Evolutionary conservation across 768 basidiomycete species (phyloP).

Genomic region (Guyanaporus albipodus): DNA sequence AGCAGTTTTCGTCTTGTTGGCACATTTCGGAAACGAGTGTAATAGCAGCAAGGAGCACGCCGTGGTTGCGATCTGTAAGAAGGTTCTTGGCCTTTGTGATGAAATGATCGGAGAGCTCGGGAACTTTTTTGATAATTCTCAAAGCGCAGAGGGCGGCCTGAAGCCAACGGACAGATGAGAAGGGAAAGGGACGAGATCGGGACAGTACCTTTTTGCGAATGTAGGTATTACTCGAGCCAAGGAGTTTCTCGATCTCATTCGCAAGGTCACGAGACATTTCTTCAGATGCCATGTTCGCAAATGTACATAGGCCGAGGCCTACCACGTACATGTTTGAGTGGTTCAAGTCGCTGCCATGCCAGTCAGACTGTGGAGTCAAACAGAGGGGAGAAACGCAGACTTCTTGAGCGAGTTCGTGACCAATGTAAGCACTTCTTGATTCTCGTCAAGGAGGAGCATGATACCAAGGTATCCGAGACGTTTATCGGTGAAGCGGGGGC

Average conservation of each 20-base stretch:
- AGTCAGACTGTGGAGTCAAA: constrained; percentile 8
- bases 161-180: not conserved
- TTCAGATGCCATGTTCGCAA: constrained; percentile 98
- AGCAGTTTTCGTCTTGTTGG: constrained; percentile 62
- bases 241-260: constrained; percentile 95
- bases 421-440: constrained; percentile 93
- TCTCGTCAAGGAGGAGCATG: constrained; percentile 96
- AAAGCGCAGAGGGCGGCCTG: constrained; percentile 95
- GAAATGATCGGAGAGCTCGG: constrained; percentile 94
- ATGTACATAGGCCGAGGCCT: constrained; percentile 94
- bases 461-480: constrained; percentile 95
- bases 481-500: constrained; percentile 95
- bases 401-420: constrained; percentile 99
- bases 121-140: constrained; percentile 92
- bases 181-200: not conserved
- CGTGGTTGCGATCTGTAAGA: constrained; percentile 94
- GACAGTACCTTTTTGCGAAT: constrained; percentile 89
- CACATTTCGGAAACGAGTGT: constrained; percentile 97
- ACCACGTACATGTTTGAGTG: constrained; percentile 99
- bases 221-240: constrained; percentile 97
- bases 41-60: constrained; percentile 89
- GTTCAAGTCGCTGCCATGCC: constrained; percentile 83
- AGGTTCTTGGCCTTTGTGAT: constrained; percentile 82
- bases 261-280: constrained; percentile 99
- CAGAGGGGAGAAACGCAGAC: constrained; percentile 38